These are phyloP conservation scores for Lactarius tabidus DNA, from an alignment of 768 basidiomycete genomes.

Conservation along the genomic window DNA sequence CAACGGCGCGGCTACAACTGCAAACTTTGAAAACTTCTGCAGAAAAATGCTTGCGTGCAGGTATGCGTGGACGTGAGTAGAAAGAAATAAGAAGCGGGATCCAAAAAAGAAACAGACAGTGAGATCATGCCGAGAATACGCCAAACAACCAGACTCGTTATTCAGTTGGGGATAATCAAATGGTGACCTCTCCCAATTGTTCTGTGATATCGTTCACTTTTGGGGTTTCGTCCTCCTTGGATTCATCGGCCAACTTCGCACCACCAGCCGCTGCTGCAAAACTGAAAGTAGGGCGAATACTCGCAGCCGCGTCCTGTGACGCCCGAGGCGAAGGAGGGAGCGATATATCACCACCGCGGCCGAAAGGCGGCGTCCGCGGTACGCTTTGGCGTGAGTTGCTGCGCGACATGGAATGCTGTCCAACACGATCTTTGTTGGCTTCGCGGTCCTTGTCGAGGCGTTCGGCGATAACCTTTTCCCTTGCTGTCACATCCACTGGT, in stretches of 20 bases:
- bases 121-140: slow-evolving; percentile 17
- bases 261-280: slow-evolving; percentile 72
- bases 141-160: slow-evolving; percentile 11
- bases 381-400: slow-evolving; percentile 37
- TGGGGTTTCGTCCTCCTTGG: slow-evolving; percentile 22
- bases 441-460: slow-evolving; percentile 65
- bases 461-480: slow-evolving; percentile 72
- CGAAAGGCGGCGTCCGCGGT: slow-evolving; percentile 30
- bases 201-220: slow-evolving; percentile 30
- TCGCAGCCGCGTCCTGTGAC: slow-evolving; percentile 35
- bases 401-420: slow-evolving; percentile 42
- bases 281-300: slow-evolving; percentile 68
- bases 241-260: slow-evolving; percentile 38
- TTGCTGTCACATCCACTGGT: slow-evolving; percentile 77
- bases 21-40: slow-evolving; percentile 11
- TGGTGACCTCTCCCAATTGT: slow-evolving; percentile 37
- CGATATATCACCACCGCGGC: slow-evolving; percentile 17
- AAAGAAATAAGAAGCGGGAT: slow-evolving; percentile 15
- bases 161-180: slow-evolving; percentile 26
- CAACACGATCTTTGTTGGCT: slow-evolving; percentile 34
- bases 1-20: slow-evolving; percentile 14
- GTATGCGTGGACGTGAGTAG: slow-evolving; percentile 24
- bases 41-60: slow-evolving; percentile 21
- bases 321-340: slow-evolving; percentile 23
- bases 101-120: slow-evolving; percentile 20